Evolutionary conservation across 1,284 basidiomycete genomes (phyloP).

Genomic region (Papiliotrema nemorosa): DNA sequence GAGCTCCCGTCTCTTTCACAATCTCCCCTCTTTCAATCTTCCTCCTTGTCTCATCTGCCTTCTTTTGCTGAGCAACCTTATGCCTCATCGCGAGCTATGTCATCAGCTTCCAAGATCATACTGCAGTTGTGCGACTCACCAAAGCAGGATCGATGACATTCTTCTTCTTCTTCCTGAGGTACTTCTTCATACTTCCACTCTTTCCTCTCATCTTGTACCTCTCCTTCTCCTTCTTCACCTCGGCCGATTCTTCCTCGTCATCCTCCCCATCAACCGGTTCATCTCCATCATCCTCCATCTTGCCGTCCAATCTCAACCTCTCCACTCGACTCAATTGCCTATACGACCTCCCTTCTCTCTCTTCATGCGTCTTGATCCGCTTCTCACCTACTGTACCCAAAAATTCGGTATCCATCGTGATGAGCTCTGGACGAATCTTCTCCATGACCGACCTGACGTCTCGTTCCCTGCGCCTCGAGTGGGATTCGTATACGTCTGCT

Average conservation of each 20-base stretch:
- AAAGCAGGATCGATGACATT: conserved; percentile 85
- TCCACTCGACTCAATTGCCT: conserved; percentile 69
- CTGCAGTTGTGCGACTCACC: conserved; percentile 54
- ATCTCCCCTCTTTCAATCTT: conserved; percentile 25
- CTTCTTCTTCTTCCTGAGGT: conserved; percentile 70
- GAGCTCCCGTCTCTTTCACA: conserved; percentile 33
- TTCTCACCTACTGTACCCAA: conserved; percentile 68
- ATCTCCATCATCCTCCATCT: conserved; percentile 54
- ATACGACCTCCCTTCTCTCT: conserved; percentile 58
- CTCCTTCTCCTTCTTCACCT: conserved; percentile 56
- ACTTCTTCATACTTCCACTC: conserved; percentile 77
- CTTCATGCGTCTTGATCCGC: conserved; percentile 56
- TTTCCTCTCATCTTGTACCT: conserved; percentile 80
- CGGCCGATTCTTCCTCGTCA: conserved; percentile 28
- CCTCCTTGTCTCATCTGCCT: conserved; percentile 26
- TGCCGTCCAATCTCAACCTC: conserved; percentile 64
- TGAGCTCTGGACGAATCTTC: conserved; percentile 94
- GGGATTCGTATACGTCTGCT: conserved; percentile 91
- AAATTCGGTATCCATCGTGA: conserved; percentile 82
- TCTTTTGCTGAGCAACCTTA: conserved; percentile 33
- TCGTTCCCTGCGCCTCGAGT: conserved; percentile 74
- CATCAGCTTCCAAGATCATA: conserved; percentile 1
- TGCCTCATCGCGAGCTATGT: conserved; percentile 29
- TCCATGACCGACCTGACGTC: conserved; percentile 89
- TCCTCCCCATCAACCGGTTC: conserved; percentile 46